These are phyloP conservation scores for Pseudogymnoascus sp. DNA, from an alignment of 2,329 filamentous ascomycete genomes.

Conservation along the genomic window DNA sequence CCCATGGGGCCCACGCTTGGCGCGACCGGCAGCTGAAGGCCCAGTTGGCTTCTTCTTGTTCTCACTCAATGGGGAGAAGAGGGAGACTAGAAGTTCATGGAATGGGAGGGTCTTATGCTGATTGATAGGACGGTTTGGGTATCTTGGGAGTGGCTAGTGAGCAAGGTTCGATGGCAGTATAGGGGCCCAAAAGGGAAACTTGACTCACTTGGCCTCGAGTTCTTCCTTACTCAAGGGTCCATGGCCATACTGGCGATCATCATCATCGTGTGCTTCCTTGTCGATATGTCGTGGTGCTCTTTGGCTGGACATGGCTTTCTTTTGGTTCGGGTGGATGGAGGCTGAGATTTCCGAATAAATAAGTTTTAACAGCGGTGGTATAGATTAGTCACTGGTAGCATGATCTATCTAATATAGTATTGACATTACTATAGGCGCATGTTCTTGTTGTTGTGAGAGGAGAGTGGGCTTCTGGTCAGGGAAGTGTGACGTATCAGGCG, in stretches of 20 bases:
- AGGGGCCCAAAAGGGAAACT: background rate
- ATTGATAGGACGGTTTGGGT: slow-evolving; percentile 76
- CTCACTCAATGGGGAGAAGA: slow-evolving; percentile 75
- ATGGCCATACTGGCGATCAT: slow-evolving; percentile 40
- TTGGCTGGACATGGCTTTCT: slow-evolving; percentile 6
- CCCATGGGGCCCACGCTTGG: slow-evolving; percentile 53
- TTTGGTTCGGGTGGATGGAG: background rate
- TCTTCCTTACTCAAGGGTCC: slow-evolving; percentile 28
- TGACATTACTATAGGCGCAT: background rate
- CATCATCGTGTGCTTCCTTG: slow-evolving; percentile 31
- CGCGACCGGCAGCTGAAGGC: slow-evolving; percentile 39
- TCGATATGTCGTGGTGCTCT: slow-evolving; percentile 11
- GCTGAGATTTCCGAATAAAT: background rate
- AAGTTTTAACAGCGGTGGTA: background rate
- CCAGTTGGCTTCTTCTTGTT: slow-evolving; percentile 58
- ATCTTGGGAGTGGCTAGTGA: slow-evolving; percentile 40
- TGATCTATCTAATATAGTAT: background rate
- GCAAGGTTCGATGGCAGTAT: slow-evolving; percentile 10
- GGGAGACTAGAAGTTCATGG: slow-evolving; percentile 62
- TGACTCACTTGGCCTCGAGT: slow-evolving; percentile 21
- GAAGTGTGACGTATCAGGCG: background rate
- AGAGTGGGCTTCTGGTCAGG: background rate
- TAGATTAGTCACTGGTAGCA: background rate
- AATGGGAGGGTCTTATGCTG: slow-evolving; percentile 73
- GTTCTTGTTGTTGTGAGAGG: background rate